Evolutionary conservation across 805 yeast species (phyloP).

Genomic region (Saccharomycopsis olivae): DNA sequence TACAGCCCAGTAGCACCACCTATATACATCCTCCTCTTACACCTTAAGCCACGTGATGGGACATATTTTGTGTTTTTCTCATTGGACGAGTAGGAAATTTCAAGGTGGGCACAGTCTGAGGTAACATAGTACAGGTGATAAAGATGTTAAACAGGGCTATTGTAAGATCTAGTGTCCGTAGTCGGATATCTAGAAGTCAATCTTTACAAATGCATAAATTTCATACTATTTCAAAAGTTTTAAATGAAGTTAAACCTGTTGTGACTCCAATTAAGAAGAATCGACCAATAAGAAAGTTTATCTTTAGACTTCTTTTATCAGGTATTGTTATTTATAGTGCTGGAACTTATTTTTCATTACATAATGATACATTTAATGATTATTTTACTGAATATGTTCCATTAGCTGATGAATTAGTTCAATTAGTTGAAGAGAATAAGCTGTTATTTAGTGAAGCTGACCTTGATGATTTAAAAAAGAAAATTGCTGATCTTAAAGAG

Average conservation of each 20-base stretch:
- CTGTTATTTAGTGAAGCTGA: slow-evolving; percentile 21
- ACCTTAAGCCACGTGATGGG: too few relatives aligned
- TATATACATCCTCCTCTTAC: too few relatives aligned
- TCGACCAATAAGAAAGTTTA: slow-evolving; percentile 22
- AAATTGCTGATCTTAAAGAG: slow-evolving; percentile 28
- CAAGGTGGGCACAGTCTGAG: too few relatives aligned
- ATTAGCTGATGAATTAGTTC: slow-evolving; percentile 44
- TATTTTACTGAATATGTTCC: slow-evolving; percentile 56
- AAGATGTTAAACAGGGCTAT: too few relatives aligned
- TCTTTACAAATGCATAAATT: too few relatives aligned
- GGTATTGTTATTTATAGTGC: slow-evolving; percentile 38
- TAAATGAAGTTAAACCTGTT: not conserved
- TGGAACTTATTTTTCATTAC: slow-evolving; percentile 48
- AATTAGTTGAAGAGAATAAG: slow-evolving; percentile 32
- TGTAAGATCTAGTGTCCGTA: too few relatives aligned
- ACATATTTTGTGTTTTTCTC: too few relatives aligned
- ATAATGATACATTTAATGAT: slow-evolving; percentile 51
- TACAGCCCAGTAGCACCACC: too few relatives aligned
- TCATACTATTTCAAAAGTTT: slow-evolving; percentile 2
- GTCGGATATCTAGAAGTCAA: too few relatives aligned
- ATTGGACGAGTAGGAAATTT: too few relatives aligned
- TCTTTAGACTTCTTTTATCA: slow-evolving; percentile 20
- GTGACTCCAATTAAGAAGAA: slow-evolving; percentile 5
- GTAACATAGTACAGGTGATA: too few relatives aligned
- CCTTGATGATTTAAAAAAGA: slow-evolving; percentile 28